A percentile compares a stretch with the other conserved stretches of the same genome.
Evolutionary conservation across 1,284 basidiomycete species (phyloP).

Genomic region (Baeospora myosura): DNA sequence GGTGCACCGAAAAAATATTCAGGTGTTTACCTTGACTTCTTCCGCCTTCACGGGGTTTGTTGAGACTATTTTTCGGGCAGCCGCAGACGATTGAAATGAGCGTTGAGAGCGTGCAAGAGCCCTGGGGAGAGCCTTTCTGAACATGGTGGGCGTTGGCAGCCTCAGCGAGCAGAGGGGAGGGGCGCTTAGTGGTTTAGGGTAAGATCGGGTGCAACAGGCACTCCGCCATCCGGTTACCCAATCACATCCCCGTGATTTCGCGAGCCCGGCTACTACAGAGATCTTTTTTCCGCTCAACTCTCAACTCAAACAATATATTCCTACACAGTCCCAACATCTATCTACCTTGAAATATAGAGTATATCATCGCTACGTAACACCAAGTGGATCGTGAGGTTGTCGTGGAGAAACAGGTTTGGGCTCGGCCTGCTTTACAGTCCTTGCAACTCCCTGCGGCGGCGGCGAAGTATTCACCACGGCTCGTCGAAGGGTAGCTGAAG

Average conservation of each 20-base stretch:
- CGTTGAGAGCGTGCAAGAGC: conserved; percentile 42
- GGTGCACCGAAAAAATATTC: conserved; percentile 13
- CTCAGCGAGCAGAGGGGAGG: conserved; percentile 5
- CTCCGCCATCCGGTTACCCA: conserved; percentile 15
- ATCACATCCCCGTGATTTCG: conserved; percentile 38
- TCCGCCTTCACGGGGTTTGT: conserved; percentile 78
- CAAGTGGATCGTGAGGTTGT: conserved; percentile 54
- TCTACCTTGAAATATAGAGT: conserved; percentile 2
- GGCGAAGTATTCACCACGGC: conserved; percentile 1
- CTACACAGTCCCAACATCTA: conserved; percentile 7
- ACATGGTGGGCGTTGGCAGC: conserved; percentile 27
- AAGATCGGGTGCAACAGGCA: not conserved
- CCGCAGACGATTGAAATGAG: conserved; percentile 56
- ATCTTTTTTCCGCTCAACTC: no score
- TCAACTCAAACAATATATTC: no score
- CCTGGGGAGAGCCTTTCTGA: conserved; percentile 35
- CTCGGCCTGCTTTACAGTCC: conserved; percentile 11
- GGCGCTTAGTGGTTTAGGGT: not conserved
- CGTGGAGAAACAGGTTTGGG: conserved; percentile 21
- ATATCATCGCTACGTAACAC: conserved; percentile 33
- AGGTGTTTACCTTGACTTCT: conserved; percentile 74
- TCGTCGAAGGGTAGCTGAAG: conserved; percentile 32
- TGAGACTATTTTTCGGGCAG: conserved; percentile 57
- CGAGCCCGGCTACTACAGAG: conserved; percentile 14
- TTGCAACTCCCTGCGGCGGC: not conserved